These are phyloP conservation scores for Diospyros lotus DNA, from an alignment of 148 eudicot species.

Conservation along the genomic window DNA sequence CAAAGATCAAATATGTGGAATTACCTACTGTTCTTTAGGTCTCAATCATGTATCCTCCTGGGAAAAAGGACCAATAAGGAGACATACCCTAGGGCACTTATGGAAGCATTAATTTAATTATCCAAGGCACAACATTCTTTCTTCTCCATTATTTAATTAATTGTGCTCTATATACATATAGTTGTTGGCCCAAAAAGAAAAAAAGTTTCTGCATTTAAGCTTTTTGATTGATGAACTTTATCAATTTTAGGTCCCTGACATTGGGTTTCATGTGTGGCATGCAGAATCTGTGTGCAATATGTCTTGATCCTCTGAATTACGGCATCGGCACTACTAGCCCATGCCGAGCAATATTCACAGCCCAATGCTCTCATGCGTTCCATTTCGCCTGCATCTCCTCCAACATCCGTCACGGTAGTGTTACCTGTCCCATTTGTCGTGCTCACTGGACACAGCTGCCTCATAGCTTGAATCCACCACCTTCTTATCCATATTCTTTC, in stretches of 20 bases:
- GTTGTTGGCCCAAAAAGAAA: too few species aligned
- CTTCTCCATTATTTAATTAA: too few species aligned
- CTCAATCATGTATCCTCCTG: neutral
- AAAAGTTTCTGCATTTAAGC: too few species aligned
- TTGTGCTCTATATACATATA: too few species aligned
- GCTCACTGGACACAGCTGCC: constrained; percentile 93
- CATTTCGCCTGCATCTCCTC: constrained; percentile 86
- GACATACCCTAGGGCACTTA: neutral
- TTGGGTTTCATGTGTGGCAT: neutral
- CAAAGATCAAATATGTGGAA: neutral
- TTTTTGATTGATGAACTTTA: too few species aligned
- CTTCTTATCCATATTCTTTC: constrained; percentile 37
- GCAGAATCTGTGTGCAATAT: constrained; percentile 76
- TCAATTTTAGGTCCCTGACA: too few species aligned
- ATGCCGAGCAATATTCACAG: constrained; percentile 76
- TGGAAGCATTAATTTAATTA: too few species aligned
- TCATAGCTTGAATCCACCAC: constrained; percentile 44
- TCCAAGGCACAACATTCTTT: too few species aligned
- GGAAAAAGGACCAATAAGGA: neutral
- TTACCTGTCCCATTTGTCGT: constrained; percentile 84
- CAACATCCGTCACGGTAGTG: constrained; percentile 77
- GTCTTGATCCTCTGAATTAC: constrained; percentile 66
- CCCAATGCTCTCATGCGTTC: constrained; percentile 82
- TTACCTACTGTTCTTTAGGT: neutral
- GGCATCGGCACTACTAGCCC: constrained; percentile 43